phyloP scores from a whole-genome alignment of 768 basidiomycete genomes.

The Strobilomyces dryophilus region DNA sequence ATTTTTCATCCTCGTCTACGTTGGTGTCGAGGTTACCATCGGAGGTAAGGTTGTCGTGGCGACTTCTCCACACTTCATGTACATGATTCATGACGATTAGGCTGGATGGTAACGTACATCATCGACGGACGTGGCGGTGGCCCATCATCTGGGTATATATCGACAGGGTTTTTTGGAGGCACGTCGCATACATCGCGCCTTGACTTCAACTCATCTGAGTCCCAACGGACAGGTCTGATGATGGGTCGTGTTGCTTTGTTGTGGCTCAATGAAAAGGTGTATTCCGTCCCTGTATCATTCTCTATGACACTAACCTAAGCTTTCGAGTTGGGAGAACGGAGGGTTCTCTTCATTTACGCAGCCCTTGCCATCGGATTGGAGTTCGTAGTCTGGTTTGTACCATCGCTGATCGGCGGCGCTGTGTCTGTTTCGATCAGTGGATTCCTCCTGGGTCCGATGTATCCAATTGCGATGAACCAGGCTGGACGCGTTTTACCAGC shows the following conservation, averaged over 20 bases:
- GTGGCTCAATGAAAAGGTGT: slow-evolving; percentile 52
- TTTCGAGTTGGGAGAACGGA: slow-evolving; percentile 50
- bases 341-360: slow-evolving; percentile 49
- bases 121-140: slow-evolving; percentile 43
- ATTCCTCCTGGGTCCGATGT: slow-evolving; percentile 48
- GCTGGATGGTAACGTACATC: slow-evolving; percentile 69
- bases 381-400: slow-evolving; percentile 55
- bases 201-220: neutral
- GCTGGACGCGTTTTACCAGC: slow-evolving; percentile 63
- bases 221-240: slow-evolving; percentile 44
- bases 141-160: slow-evolving; percentile 45
- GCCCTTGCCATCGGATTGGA: slow-evolving; percentile 52
- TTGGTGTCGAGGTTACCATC: slow-evolving; percentile 59
- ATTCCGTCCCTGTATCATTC: neutral
- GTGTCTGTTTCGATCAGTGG: slow-evolving; percentile 56
- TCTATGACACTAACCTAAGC: neutral
- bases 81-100: slow-evolving; percentile 25
- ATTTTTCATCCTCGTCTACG: slow-evolving; percentile 61
- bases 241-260: slow-evolving; percentile 51
- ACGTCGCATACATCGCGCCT: slow-evolving; percentile 7
- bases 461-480: slow-evolving; percentile 63
- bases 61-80: neutral
- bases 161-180: slow-evolving; percentile 57
- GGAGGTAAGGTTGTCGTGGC: slow-evolving; percentile 28
- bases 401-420: slow-evolving; percentile 48